Evolutionary conservation across 805 yeast genomes (phyloP).

Genomic region (Candida ovalis): DNA sequence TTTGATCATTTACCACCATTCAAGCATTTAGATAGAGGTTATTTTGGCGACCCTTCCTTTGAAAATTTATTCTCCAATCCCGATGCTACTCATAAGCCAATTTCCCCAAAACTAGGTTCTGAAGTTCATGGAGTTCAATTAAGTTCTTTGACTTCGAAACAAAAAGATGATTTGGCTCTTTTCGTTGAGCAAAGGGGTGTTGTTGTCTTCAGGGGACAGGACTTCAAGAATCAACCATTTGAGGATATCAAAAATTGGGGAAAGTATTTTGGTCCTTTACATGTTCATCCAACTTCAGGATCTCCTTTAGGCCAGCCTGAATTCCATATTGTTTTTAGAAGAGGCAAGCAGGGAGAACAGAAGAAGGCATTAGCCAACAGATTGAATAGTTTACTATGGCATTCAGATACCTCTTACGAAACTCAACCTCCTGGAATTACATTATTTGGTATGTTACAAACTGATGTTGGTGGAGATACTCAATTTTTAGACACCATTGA

Average conservation of each 20-base stretch:
- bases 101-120: conserved; percentile 69
- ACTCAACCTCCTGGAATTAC: conserved; percentile 69
- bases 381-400: conserved; percentile 48
- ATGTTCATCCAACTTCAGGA: conserved; percentile 71
- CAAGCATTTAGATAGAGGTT: conserved; percentile 58
- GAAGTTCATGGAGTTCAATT: conserved; percentile 58
- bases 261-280: conserved; percentile 62
- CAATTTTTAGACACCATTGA: conserved; percentile 61
- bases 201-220: conserved; percentile 61
- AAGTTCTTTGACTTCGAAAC: conserved; percentile 47
- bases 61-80: conserved; percentile 40
- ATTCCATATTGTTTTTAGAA: conserved; percentile 55
- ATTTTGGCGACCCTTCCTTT: conserved; percentile 52
- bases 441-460: conserved; percentile 55
- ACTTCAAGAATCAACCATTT: conserved; percentile 52
- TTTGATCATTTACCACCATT: conserved; percentile 37
- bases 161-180: conserved; percentile 65
- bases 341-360: conserved; percentile 36
- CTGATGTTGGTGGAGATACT: conserved; percentile 63
- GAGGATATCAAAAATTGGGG: conserved; percentile 48
- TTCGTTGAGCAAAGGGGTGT: conserved; percentile 68
- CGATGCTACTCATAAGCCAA: conserved; percentile 31
- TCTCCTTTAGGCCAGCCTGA: conserved; percentile 56
- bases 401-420: conserved; percentile 71
- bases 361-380: conserved; percentile 32